These are phyloP conservation scores for Phytophthora ohioensis DNA, from an alignment of 352 stramenopile species.

Conservation along the genomic window DNA sequence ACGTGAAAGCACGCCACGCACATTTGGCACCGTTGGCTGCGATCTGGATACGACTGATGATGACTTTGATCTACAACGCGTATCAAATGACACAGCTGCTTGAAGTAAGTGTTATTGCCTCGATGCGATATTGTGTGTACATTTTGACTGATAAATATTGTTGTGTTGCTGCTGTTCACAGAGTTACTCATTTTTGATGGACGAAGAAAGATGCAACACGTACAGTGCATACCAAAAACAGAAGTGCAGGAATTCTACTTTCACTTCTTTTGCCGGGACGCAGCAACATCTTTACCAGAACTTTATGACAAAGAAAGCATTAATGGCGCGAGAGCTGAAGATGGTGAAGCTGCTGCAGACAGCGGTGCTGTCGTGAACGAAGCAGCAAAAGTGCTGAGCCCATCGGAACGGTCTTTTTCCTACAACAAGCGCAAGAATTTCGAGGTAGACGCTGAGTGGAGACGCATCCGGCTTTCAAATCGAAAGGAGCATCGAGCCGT, in stretches of 20 bases:
- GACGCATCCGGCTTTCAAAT: background rate
- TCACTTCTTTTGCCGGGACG: background rate
- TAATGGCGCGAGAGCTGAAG: background rate
- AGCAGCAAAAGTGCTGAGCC: background rate
- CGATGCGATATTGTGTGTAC: too few relatives aligned
- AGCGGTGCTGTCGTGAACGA: background rate
- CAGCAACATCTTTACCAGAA: background rate
- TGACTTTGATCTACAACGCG: constrained; percentile 18
- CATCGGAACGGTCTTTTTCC: background rate
- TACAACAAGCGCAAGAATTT: background rate
- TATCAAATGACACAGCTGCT: constrained; percentile 6
- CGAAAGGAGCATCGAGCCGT: background rate
- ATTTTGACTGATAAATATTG: background rate
- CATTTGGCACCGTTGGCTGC: background rate
- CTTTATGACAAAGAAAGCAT: background rate
- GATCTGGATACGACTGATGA: constrained; percentile 13
- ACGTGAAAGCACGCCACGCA: constrained; percentile 9
- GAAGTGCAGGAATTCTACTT: background rate
- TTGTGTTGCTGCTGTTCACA: background rate
- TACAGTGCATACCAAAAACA: background rate
- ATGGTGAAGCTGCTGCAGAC: background rate
- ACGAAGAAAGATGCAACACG: background rate
- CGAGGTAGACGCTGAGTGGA: background rate
- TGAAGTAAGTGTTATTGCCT: constrained; percentile 2
- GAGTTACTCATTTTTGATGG: constrained; percentile 1